A percentile compares a stretch with the other conserved stretches of the same genome.
These are phyloP conservation scores for Botrytis deweyae DNA, from an alignment of 2,329 filamentous ascomycete genomes.

Conservation along the genomic window DNA sequence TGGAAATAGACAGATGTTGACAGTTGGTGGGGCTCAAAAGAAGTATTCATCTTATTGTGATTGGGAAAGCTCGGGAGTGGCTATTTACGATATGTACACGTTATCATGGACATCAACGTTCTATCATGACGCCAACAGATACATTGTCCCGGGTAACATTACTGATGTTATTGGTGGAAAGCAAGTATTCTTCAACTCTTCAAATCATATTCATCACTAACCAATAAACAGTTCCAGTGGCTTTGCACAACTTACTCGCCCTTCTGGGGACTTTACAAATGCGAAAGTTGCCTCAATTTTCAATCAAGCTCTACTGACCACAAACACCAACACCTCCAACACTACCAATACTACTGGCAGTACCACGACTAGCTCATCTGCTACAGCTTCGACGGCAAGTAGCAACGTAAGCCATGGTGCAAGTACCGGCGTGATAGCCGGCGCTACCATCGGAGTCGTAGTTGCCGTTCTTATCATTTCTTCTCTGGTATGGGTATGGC, in stretches of 20 bases:
- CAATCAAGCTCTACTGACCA: background rate
- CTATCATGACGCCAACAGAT: conserved; percentile 32
- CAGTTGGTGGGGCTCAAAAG: conserved; percentile 41
- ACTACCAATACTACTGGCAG: background rate
- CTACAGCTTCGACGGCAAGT: background rate
- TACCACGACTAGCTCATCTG: background rate
- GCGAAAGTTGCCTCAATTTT: conserved; percentile 14
- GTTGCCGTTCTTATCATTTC: conserved; percentile 6
- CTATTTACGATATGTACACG: conserved; percentile 38
- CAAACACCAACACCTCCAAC: background rate
- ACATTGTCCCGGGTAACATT: conserved; percentile 35
- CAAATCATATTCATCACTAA: background rate
- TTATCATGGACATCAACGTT: conserved; percentile 39
- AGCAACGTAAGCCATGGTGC: background rate
- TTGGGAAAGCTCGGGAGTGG: conserved; percentile 38
- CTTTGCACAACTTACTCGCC: conserved; percentile 2
- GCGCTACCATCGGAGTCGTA: conserved; percentile 11
- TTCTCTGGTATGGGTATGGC: conserved; percentile 13
- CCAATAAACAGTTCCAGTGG: conserved; percentile 10
- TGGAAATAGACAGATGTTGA: conserved; percentile 44
- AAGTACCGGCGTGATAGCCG: conserved; percentile 9
- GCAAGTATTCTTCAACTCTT: conserved; percentile 12
- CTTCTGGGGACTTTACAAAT: conserved; percentile 1
- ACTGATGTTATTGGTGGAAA: conserved; percentile 37
- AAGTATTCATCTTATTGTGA: conserved; percentile 34